A percentile compares a stretch with the other conserved stretches of the same genome.
phyloP scores from a whole-genome alignment of 1,139 yeast genomes.

The Debaryomyces coudertii region DNA sequence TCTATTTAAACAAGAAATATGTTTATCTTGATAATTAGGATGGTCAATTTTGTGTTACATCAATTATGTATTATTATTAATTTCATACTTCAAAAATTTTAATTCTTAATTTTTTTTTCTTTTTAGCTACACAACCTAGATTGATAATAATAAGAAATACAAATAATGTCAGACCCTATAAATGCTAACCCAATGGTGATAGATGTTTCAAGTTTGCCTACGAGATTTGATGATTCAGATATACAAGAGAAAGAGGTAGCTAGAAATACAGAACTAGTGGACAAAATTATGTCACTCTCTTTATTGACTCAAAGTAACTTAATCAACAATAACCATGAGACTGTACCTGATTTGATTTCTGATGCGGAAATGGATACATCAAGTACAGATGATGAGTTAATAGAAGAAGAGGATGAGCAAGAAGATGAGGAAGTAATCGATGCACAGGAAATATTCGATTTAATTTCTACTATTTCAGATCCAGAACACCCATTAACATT shows the following conservation, averaged over 20 bases:
- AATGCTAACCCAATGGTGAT: constrained; percentile 91
- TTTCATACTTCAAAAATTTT: no score
- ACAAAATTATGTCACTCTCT: constrained; percentile 29
- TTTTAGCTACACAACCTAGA: background rate
- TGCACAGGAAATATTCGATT: constrained; percentile 57
- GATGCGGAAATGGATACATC: constrained; percentile 27
- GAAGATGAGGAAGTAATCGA: constrained; percentile 73
- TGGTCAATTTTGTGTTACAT: constrained; percentile 1
- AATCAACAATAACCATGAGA: constrained; percentile 2
- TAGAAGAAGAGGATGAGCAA: constrained; percentile 25
- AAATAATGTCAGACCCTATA: constrained; percentile 67
- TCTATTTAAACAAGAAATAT: background rate
- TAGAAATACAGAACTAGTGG: constrained; percentile 18
- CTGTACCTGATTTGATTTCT: constrained; percentile 30
- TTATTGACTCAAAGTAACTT: constrained; percentile 15
- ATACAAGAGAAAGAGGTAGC: constrained; percentile 16
- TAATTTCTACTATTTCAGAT: constrained; percentile 87
- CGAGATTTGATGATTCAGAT: constrained; percentile 44
- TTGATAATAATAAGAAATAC: background rate
- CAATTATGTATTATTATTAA: background rate
- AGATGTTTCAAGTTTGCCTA: constrained; percentile 77
- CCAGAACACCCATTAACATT: constrained; percentile 97
- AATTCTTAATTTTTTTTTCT: background rate
- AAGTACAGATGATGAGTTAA: constrained; percentile 20
- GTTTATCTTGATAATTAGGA: background rate